Evolutionary conservation across 257 asterid genomes (phyloP).

Genomic region (Lycium barbarum): DNA sequence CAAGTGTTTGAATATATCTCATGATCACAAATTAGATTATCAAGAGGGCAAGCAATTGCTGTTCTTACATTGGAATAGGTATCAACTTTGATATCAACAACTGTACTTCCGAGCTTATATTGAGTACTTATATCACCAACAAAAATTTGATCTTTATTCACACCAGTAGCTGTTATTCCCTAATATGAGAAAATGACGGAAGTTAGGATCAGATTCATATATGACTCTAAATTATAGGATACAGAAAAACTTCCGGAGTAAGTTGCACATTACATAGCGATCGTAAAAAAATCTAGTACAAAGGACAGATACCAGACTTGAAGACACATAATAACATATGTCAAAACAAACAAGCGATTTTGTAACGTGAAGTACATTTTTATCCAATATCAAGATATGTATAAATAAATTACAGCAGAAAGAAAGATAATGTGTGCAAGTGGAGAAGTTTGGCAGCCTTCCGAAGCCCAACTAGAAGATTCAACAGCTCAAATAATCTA

Average conservation of each 20-base stretch:
- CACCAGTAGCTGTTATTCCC: conserved; percentile 85
- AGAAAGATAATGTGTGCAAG: neutral
- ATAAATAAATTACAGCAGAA: neutral
- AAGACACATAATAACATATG: neutral
- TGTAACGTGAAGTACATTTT: neutral
- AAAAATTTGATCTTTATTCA: conserved; percentile 73
- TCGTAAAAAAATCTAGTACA: neutral
- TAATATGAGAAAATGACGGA: conserved; percentile 30
- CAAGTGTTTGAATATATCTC: neutral
- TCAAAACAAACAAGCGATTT: neutral
- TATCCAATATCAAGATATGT: neutral
- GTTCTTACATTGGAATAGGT: conserved; percentile 78
- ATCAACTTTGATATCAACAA: conserved; percentile 80
- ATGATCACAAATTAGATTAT: neutral
- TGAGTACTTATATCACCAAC: conserved; percentile 77
- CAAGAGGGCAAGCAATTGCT: neutral
- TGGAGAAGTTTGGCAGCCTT: conserved; percentile 25
- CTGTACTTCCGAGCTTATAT: conserved; percentile 66
- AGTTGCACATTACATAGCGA: neutral
- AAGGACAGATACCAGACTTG: conserved; percentile 21
- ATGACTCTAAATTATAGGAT: neutral
- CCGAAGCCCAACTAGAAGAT: conserved; percentile 20
- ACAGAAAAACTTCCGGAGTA: neutral
- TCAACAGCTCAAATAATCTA: neutral
- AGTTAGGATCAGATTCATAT: neutral